A percentile compares a stretch with the other conserved stretches of the same genome.
These are phyloP conservation scores for Aspergillus niger DNA, from an alignment of 2,329 filamentous ascomycete genomes.

Conservation along the genomic window DNA sequence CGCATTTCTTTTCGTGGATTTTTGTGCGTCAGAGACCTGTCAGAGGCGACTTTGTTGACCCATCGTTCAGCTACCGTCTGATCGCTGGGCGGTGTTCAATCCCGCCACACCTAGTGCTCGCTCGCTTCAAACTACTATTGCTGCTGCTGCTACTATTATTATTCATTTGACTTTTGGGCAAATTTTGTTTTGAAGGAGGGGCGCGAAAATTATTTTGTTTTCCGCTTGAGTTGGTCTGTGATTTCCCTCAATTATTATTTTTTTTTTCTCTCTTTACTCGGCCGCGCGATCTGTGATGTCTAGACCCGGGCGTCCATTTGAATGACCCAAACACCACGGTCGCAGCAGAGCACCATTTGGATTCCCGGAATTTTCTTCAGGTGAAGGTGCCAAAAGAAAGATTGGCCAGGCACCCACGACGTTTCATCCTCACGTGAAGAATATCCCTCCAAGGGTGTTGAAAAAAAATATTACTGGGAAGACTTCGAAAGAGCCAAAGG, in stretches of 20 bases:
- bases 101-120: conserved; percentile 22
- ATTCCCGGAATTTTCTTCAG: conserved; percentile 7
- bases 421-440: conserved; percentile 10
- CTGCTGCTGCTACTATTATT: conserved; percentile 13
- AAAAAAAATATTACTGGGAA: no score
- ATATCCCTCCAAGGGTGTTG: not conserved
- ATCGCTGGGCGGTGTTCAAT: conserved; percentile 23
- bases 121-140: conserved; percentile 2
- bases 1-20: conserved; percentile 1
- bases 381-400: not conserved
- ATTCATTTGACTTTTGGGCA: conserved; percentile 10
- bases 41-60: conserved; percentile 26
- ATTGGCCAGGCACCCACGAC: not conserved
- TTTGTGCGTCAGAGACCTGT: conserved; percentile 23
- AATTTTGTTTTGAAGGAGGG: not conserved
- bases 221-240: not conserved
- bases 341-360: conserved; percentile 6
- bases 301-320: conserved; percentile 11
- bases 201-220: conserved; percentile 2
- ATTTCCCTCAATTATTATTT: conserved; percentile 3
- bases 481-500: no score
- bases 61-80: conserved; percentile 31
- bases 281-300: conserved; percentile 2
- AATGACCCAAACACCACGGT: conserved; percentile 13
- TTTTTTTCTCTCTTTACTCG: not conserved